Percentiles rank a stretch among this genome's conserved stretches.
These are phyloP conservation scores for Dioscorea alata DNA, from an alignment of 106 monocot genomes.

Conservation along the genomic window DNA sequence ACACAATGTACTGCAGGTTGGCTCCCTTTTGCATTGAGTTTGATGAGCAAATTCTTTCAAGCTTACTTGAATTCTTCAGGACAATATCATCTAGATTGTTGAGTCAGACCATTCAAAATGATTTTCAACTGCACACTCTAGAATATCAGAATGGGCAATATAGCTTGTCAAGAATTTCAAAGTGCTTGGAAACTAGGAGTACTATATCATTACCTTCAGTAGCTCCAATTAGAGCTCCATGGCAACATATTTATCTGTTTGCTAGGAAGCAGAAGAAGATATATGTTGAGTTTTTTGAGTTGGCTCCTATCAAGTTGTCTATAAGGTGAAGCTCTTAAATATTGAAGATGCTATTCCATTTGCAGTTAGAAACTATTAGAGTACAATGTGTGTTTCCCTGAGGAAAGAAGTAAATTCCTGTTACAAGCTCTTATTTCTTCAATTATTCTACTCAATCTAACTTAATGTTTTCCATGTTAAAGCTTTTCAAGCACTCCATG, in stretches of 20 bases:
- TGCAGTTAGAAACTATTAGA: too few species aligned
- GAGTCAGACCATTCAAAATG: conserved; percentile 34
- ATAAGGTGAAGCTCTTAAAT: conserved; percentile 47
- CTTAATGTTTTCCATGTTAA: conserved; percentile 13
- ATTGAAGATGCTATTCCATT: too few species aligned
- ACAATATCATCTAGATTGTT: conserved; percentile 54
- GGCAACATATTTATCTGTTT: conserved; percentile 68
- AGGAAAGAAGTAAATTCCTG: too few species aligned
- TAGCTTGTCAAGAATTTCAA: conserved; percentile 4
- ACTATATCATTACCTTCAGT: conserved; percentile 52
- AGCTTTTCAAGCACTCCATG: conserved; percentile 97
- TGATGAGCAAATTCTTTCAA: conserved; percentile 77
- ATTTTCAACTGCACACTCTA: conserved; percentile 22
- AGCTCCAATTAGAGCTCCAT: conserved; percentile 76
- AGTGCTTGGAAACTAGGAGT: conserved; percentile 7
- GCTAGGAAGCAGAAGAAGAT: conserved; percentile 79
- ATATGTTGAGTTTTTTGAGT: conserved; percentile 73
- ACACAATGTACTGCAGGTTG: conserved; percentile 36
- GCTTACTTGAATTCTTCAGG: conserved; percentile 57
- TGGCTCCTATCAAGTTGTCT: conserved; percentile 68
- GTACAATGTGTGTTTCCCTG: too few species aligned
- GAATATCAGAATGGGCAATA: conserved; percentile 9
- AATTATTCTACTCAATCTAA: conserved; percentile 2
- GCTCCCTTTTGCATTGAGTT: conserved; percentile 76
- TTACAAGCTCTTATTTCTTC: neutral